Percentiles rank a stretch among this genome's conserved stretches.
phyloP scores from a whole-genome alignment of 2,329 filamentous ascomycete species.

The Sporothrix inflata region DNA sequence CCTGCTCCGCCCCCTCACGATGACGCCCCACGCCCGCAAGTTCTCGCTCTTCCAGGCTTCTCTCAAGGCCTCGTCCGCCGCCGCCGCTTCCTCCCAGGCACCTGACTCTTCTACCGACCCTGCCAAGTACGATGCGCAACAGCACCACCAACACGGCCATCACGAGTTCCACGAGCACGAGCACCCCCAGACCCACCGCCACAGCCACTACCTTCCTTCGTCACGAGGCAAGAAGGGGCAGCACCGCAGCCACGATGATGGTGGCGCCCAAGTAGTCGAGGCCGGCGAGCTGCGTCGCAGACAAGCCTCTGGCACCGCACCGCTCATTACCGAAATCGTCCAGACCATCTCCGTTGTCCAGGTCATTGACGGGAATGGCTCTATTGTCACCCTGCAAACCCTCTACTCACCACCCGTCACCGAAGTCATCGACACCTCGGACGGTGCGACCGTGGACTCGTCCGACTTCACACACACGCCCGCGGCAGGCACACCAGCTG shows the following conservation, averaged over 20 bases:
- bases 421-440: conserved; percentile 30
- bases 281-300: conserved; percentile 38
- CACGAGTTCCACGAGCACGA: conserved; percentile 33
- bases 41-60: conserved; percentile 56
- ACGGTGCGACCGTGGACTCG: conserved; percentile 12
- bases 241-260: neutral
- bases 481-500: conserved; percentile 6
- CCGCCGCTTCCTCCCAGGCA: conserved; percentile 10
- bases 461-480: conserved; percentile 15
- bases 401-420: conserved; percentile 45
- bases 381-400: conserved; percentile 50
- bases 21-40: conserved; percentile 51
- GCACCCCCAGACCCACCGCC: conserved; percentile 30
- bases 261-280: neutral
- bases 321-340: conserved; percentile 52
- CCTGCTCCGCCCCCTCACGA: conserved; percentile 45
- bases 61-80: conserved; percentile 38
- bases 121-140: conserved; percentile 36
- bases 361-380: conserved; percentile 54
- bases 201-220: conserved; percentile 38
- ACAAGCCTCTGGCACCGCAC: conserved; percentile 35
- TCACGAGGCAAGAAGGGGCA: conserved; percentile 20
- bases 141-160: conserved; percentile 35
- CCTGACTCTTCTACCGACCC: neutral
- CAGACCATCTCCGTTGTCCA: conserved; percentile 61